A percentile compares a stretch with the other conserved stretches of the same genome.
Evolutionary conservation across 2,329 filamentous ascomycete genomes (phyloP).

Genomic region (Fusarium domesticum): DNA sequence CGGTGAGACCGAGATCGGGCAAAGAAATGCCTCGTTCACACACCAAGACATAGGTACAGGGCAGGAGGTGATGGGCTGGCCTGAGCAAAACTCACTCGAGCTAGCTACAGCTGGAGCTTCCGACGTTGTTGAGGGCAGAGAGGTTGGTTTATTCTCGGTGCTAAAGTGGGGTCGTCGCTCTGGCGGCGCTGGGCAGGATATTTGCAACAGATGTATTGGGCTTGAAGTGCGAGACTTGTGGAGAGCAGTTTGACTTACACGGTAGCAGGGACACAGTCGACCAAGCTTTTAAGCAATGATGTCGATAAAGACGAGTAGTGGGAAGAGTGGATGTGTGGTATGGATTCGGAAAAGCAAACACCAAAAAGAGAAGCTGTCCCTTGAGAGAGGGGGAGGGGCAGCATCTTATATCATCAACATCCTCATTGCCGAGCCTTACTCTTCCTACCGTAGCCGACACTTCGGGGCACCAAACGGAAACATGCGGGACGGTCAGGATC

Average conservation of each 20-base stretch:
- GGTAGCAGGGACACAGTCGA: slow-evolving; percentile 13
- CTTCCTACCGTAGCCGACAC: slow-evolving; percentile 32
- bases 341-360: slow-evolving; percentile 9
- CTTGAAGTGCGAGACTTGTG: slow-evolving; percentile 18
- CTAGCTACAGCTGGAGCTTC: slow-evolving; percentile 23
- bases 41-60: slow-evolving; percentile 22
- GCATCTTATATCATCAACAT: slow-evolving; percentile 23
- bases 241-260: slow-evolving; percentile 26
- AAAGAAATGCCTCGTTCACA: slow-evolving; percentile 11
- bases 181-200: slow-evolving; percentile 15
- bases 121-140: slow-evolving; percentile 21
- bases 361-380: slow-evolving; percentile 1
- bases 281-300: slow-evolving; percentile 26
- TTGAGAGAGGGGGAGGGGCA: slow-evolving; percentile 15
- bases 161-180: slow-evolving; percentile 25
- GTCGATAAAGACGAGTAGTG: slow-evolving; percentile 19
- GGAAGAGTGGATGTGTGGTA: slow-evolving; percentile 13
- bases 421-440: slow-evolving; percentile 28
- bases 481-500: slow-evolving; percentile 30
- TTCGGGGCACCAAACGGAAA: slow-evolving; percentile 29
- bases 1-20: background rate
- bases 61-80: slow-evolving; percentile 5
- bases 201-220: slow-evolving; percentile 21
- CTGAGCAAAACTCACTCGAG: slow-evolving; percentile 25
- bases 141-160: slow-evolving; percentile 20